phyloP scores from a whole-genome alignment of 257 asterid genomes.

The Nicotiana obtusifolia region DNA sequence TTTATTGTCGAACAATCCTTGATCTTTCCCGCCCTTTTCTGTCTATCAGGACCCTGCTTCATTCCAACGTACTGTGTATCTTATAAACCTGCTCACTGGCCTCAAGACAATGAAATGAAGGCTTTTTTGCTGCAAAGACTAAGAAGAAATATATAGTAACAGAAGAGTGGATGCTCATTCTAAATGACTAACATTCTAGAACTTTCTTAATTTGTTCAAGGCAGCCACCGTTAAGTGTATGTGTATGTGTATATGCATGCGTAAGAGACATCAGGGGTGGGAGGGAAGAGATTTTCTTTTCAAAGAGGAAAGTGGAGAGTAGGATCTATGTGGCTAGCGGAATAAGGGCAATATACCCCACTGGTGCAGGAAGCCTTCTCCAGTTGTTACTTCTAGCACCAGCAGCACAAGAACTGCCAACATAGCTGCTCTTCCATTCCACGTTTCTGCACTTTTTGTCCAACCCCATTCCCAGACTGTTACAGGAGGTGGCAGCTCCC shows the following conservation, averaged over 20 bases:
- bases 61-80: background rate
- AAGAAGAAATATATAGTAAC: background rate
- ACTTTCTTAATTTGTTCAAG: conserved; percentile 4
- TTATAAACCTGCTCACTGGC: background rate
- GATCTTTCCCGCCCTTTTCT: background rate
- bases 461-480: conserved; percentile 99
- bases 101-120: background rate
- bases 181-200: background rate
- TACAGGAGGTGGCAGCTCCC: conserved; percentile 94
- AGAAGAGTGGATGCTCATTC: background rate
- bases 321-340: conserved; percentile 25
- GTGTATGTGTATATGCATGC: conserved; percentile 4
- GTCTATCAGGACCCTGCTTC: background rate
- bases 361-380: conserved; percentile 91
- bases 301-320: background rate
- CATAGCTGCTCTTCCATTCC: conserved; percentile 99
- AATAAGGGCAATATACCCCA: conserved; percentile 82
- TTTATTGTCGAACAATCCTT: background rate
- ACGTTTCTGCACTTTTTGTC: conserved; percentile 99
- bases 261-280: conserved; percentile 1
- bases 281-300: background rate
- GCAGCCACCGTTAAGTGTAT: background rate
- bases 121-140: background rate
- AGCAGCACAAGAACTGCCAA: conserved; percentile 81
- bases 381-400: conserved; percentile 85